A percentile compares a stretch with the other conserved stretches of the same genome.
phyloP scores from a whole-genome alignment of 1,284 basidiomycete genomes.

The Cryptococcus maquisensis region DNA sequence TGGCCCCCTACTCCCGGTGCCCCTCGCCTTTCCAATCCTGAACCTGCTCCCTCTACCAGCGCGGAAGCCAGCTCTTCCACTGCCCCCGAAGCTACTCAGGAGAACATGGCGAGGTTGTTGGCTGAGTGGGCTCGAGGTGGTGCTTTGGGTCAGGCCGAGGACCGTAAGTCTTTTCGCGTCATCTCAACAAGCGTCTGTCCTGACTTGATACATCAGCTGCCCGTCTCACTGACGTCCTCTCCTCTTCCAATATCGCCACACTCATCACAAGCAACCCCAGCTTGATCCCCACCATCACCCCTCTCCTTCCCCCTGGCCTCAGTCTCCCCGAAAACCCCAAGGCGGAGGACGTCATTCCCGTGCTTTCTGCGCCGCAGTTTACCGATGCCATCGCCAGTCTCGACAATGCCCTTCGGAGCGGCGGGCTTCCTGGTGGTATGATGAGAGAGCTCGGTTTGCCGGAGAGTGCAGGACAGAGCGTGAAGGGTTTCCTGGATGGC shows the following conservation, averaged over 20 bases:
- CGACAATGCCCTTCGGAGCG: slow-evolving; percentile 45
- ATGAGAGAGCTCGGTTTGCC: slow-evolving; percentile 42
- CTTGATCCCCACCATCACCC: slow-evolving; percentile 28
- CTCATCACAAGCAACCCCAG: slow-evolving; percentile 28
- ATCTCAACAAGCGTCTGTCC: background rate
- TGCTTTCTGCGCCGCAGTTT: slow-evolving; percentile 44
- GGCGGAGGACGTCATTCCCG: slow-evolving; percentile 32
- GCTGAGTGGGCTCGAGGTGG: slow-evolving; percentile 34
- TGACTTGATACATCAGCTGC: slow-evolving; percentile 21
- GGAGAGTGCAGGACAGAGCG: slow-evolving; percentile 34
- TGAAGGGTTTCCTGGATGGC: slow-evolving; percentile 41
- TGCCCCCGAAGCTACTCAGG: slow-evolving; percentile 8
- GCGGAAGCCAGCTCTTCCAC: slow-evolving; percentile 1
- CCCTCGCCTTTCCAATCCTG: slow-evolving; percentile 25
- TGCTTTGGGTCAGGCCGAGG: slow-evolving; percentile 13
- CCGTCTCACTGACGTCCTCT: slow-evolving; percentile 41
- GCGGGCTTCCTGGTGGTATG: slow-evolving; percentile 40
- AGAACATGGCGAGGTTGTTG: slow-evolving; percentile 37
- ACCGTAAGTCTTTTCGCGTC: slow-evolving; percentile 6
- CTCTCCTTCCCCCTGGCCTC: slow-evolving; percentile 39
- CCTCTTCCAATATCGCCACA: slow-evolving; percentile 31
- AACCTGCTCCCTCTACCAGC: slow-evolving; percentile 13
- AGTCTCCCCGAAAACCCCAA: slow-evolving; percentile 28
- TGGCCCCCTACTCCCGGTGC: slow-evolving; percentile 30
- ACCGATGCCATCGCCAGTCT: slow-evolving; percentile 41